A percentile compares a stretch with the other conserved stretches of the same genome.
Evolutionary conservation across 2,329 filamentous ascomycete genomes (phyloP).

Genomic region (Aspergillus versicolor): DNA sequence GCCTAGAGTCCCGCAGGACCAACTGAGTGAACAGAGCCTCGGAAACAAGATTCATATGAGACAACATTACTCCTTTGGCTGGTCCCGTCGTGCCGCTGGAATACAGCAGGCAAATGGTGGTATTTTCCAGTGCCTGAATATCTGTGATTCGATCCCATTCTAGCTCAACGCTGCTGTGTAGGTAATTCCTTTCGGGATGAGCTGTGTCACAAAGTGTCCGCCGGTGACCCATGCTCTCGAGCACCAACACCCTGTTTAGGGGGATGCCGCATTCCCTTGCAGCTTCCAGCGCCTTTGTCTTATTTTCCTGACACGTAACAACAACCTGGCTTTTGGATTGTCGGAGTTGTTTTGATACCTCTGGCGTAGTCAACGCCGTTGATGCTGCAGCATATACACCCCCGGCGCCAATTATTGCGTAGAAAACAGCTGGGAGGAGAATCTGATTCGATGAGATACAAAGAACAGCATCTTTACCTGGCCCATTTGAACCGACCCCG

Average conservation of each 20-base stretch:
- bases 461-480: conserved; percentile 55
- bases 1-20: conserved; percentile 20
- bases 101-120: conserved; percentile 48
- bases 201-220: conserved; percentile 21
- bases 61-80: conserved; percentile 48
- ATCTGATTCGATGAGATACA: conserved; percentile 58
- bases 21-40: conserved; percentile 28
- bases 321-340: conserved; percentile 11
- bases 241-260: conserved; percentile 50
- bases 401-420: conserved; percentile 57
- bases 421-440: conserved; percentile 55
- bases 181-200: conserved; percentile 8
- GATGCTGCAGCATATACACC: conserved; percentile 57
- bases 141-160: conserved; percentile 58
- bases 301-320: conserved; percentile 19
- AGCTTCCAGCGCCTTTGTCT: conserved; percentile 47
- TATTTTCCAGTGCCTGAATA: conserved; percentile 45
- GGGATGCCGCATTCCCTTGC: conserved; percentile 52
- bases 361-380: conserved; percentile 48
- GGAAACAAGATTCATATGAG: conserved; percentile 46
- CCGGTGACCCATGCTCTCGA: conserved; percentile 46
- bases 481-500: conserved; percentile 51
- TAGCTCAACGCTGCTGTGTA: conserved; percentile 33
- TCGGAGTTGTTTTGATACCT: conserved; percentile 9
- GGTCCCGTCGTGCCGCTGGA: conserved; percentile 50